Base-by-base conservation (phyloP, 2,329 filamentous ascomycete species). In the Fusarium torreyae region DNA sequence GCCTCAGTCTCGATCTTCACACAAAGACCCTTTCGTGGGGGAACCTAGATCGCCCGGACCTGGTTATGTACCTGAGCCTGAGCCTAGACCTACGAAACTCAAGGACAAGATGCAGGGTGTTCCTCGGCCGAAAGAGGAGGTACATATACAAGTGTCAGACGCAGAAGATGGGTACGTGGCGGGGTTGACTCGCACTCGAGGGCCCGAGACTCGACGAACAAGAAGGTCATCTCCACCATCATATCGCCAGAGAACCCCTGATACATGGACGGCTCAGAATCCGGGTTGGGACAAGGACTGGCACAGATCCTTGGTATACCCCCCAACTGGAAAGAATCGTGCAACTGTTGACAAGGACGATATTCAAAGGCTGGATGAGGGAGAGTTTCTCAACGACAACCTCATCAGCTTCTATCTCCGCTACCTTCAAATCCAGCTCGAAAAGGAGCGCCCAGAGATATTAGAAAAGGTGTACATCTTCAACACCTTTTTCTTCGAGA, bases 401-500 rank as follows among this genome's bases (percentile, higher is more conserved):
- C 82, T 99, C 28, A 92, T 99, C 70, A 90, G 88, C 51, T 98
- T 98, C 77, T 97, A 97, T 76, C 84, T 97, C 57, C 89, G 91
- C 31, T 92, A 90, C 71, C 82, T 95, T 7, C 89, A 94, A 75
- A 81, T 86, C 59, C 80, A 86, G 42, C 78, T 92, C 36, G 85
- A 89, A 67, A 79, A 82, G 39, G 81, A 85, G 13, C 83, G 85
- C 3, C 85, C 88, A 1, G 82, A 88, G 45, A 72, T 90, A 6
- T 81, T 89, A 0, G 83, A 88, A 62, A 88, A 89, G 52, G 89
- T 97, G 5, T 93, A 97, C 77, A 92, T 97, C 71, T 95, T 97
- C 83, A 98, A 94, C 77, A 96, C 93, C 0, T 97, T 94, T 79
- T 98, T 98, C 80, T 98, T 92, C 76, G 89, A 91, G 20, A 91